These are phyloP conservation scores for Candida golubevii DNA, from an alignment of 805 yeast genomes.

Conservation along the genomic window DNA sequence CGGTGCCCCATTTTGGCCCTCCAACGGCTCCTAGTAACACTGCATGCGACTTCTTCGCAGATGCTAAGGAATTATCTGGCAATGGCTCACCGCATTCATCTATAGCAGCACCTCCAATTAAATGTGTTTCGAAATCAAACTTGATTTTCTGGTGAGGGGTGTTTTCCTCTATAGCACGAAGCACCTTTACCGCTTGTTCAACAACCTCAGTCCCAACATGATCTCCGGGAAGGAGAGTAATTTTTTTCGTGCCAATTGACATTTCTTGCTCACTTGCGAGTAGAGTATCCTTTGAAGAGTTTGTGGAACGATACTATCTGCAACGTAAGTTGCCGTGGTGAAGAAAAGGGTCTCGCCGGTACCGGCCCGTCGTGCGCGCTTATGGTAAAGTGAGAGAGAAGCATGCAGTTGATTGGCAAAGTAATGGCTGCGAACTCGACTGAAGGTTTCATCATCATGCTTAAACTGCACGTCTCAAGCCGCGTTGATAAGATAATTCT, in stretches of 20 bases:
- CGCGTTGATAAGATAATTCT: no score
- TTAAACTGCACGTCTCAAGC: no score
- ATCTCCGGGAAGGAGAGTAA: conserved; percentile 92
- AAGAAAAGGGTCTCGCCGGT: background rate
- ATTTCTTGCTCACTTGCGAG: background rate
- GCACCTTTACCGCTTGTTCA: conserved; percentile 87
- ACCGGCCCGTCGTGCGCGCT: background rate
- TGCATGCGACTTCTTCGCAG: conserved; percentile 86
- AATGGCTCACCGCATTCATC: conserved; percentile 94
- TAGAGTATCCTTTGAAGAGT: no score
- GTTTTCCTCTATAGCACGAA: conserved; percentile 63
- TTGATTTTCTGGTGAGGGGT: conserved; percentile 41
- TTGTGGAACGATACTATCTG: no score
- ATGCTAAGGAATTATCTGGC: conserved; percentile 76
- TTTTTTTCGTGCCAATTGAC: conserved; percentile 46
- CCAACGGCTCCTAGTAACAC: conserved; percentile 98
- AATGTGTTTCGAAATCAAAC: conserved; percentile 75
- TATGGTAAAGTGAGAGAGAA: no score
- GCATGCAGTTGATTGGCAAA: no score
- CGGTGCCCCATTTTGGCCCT: conserved; percentile 99
- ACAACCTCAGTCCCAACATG: conserved; percentile 93
- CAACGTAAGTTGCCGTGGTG: no score
- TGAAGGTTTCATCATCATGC: no score
- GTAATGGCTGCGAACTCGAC: no score
- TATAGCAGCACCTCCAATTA: conserved; percentile 98